phyloP scores from a whole-genome alignment of 2,329 filamentous ascomycete species.

The Helotiales sp. region DNA sequence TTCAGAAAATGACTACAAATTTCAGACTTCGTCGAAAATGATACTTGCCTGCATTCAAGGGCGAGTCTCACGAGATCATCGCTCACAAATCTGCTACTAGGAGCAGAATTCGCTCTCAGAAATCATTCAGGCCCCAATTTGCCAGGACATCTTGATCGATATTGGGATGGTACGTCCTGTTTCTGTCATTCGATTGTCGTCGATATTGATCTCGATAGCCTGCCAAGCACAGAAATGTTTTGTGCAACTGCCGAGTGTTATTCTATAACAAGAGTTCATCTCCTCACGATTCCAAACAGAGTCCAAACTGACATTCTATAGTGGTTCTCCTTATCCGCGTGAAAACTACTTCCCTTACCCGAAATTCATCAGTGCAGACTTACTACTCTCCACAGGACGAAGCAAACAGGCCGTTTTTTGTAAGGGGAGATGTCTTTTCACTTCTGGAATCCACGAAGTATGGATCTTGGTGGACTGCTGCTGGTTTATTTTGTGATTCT shows the following conservation, averaged over 20 bases:
- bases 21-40: constrained; percentile 41
- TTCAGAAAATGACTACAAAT: neutral
- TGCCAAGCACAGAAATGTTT: neutral
- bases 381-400: neutral
- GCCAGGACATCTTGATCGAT: constrained; percentile 1
- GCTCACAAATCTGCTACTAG: neutral
- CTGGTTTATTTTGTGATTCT: neutral
- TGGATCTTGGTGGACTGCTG: neutral
- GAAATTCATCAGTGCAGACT: neutral
- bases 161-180: constrained; percentile 8
- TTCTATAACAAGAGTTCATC: constrained; percentile 57
- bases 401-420: neutral
- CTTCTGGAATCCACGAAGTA: too few species aligned
- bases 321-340: constrained; percentile 72
- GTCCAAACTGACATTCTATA: neutral
- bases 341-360: constrained; percentile 50
- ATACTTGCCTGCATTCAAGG: constrained; percentile 63
- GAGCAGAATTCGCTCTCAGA: neutral
- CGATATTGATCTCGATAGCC: neutral
- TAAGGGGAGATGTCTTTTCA: neutral
- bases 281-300: neutral
- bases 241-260: constrained; percentile 44
- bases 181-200: neutral
- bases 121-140: neutral
- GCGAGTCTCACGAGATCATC: neutral